Percentiles rank a stretch among this genome's conserved stretches.
Conservation (phyloP, 202 grass and related monocot species). For the Zoysia matrella region DNA sequence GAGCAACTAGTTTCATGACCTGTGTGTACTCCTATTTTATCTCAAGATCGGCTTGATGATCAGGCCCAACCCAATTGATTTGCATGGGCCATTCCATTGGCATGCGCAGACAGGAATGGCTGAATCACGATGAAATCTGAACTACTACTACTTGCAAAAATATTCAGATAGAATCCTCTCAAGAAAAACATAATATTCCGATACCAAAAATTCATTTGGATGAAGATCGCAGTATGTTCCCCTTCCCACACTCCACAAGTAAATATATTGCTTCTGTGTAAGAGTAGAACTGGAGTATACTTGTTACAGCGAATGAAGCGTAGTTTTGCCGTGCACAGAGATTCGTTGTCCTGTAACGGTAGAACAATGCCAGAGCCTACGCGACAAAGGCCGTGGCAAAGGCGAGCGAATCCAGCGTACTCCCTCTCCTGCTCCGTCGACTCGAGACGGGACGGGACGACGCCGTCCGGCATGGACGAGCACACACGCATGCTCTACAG, state of each 20-base stretch:
- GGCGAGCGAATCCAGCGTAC: background rate
- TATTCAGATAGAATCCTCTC: background rate
- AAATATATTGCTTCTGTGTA: no score
- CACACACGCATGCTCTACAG: background rate
- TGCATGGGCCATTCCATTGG: background rate
- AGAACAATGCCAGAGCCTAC: background rate
- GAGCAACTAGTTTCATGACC: background rate
- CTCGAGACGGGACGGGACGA: background rate
- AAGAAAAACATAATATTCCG: background rate
- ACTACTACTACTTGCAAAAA: background rate
- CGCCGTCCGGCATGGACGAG: background rate
- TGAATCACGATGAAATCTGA: background rate
- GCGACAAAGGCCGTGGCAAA: background rate
- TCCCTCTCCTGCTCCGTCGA: background rate
- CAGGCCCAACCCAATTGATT: conserved; percentile 2
- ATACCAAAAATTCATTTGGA: no score
- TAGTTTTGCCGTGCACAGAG: background rate
- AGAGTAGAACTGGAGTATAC: no score
- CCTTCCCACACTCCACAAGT: no score
- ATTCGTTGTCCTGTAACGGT: conserved; percentile 18
- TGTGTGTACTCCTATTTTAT: background rate
- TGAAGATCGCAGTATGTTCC: no score
- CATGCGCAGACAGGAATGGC: background rate
- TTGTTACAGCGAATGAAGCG: no score
- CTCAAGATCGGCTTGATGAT: background rate